Conservation (phyloP, 2,329 filamentous ascomycete species). For the Aspergillus oerlinghausenensis region DNA sequence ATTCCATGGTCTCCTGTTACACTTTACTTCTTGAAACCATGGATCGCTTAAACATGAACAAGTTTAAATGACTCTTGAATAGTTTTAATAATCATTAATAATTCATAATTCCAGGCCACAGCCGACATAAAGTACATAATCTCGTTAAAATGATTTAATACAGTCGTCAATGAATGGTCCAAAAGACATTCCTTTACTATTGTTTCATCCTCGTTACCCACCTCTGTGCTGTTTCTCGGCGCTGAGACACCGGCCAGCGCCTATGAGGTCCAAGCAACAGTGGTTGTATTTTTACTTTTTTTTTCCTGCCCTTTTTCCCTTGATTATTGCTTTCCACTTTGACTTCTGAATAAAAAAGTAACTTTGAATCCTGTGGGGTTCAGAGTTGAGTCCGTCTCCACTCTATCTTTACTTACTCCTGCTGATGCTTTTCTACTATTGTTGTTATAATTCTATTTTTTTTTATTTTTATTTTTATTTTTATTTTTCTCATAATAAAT, state of each 20-base stretch:
- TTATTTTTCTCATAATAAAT: conserved; percentile 2
- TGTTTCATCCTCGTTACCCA: not conserved
- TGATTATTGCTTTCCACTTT: conserved; percentile 1
- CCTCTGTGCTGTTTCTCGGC: conserved; percentile 13
- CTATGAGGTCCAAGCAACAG: conserved; percentile 6
- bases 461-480: too few relatives aligned
- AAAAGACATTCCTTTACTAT: not conserved
- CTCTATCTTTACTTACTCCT: conserved; percentile 14
- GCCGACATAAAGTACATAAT: not conserved
- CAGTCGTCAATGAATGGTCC: not conserved
- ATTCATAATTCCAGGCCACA: not conserved
- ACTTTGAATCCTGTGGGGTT: conserved; percentile 14
- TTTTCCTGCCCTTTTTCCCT: not conserved
- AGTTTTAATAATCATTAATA: not conserved
- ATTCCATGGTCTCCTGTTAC: not conserved
- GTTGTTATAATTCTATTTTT: conserved; percentile 4
- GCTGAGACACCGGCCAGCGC: conserved; percentile 6
- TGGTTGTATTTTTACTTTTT: not conserved
- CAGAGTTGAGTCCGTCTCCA: conserved; percentile 15
- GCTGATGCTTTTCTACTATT: conserved; percentile 6
- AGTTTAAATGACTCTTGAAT: not conserved
- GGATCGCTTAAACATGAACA: not conserved
- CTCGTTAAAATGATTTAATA: not conserved
- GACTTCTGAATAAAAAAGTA: conserved; percentile 9
- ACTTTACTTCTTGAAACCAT: not conserved